Conservation (phyloP, 768 basidiomycete genomes). For the Pulveroboletus sp. region DNA sequence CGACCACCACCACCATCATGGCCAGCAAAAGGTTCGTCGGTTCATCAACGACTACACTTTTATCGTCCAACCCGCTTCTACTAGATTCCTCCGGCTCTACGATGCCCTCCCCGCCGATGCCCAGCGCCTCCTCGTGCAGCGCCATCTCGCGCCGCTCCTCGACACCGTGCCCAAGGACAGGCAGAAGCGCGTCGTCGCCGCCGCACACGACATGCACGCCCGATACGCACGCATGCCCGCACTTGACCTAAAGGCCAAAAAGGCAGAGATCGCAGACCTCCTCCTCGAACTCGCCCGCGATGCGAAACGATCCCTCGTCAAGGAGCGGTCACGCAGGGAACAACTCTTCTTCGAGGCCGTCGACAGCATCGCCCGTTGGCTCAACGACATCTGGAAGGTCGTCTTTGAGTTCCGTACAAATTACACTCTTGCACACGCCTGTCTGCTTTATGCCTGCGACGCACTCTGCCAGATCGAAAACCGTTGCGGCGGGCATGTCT, state of each 20-base stretch:
- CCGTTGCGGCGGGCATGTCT: slow-evolving; percentile 36
- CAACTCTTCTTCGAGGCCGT: slow-evolving; percentile 57
- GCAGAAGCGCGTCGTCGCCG: slow-evolving; percentile 37
- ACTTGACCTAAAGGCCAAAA: slow-evolving; percentile 53
- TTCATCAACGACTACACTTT: no score
- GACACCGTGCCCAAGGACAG: slow-evolving; percentile 39
- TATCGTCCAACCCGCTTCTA: no score
- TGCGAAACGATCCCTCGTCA: slow-evolving; percentile 49
- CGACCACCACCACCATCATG: slow-evolving; percentile 13
- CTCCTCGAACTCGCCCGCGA: slow-evolving; percentile 54
- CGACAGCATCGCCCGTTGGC: slow-evolving; percentile 54
- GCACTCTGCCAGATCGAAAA: slow-evolving; percentile 43
- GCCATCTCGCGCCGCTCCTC: slow-evolving; percentile 49
- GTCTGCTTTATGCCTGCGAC: slow-evolving; percentile 51
- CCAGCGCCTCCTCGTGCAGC: slow-evolving; percentile 46
- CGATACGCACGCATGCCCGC: slow-evolving; percentile 42
- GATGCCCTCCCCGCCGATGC: slow-evolving; percentile 53
- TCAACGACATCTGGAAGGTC: slow-evolving; percentile 61
- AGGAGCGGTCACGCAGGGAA: slow-evolving; percentile 51
- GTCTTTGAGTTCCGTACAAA: slow-evolving; percentile 57
- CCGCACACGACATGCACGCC: slow-evolving; percentile 40
- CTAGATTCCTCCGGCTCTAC: slow-evolving; percentile 48
- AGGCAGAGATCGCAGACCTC: slow-evolving; percentile 50
- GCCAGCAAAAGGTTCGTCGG: slow-evolving; percentile 17
- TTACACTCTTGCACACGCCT: slow-evolving; percentile 51